Evolutionary conservation across 2,329 filamentous ascomycete species (phyloP), one percentile per base, ranked within the genome.

Genomic region (Colletotrichum orbiculare): DNA sequence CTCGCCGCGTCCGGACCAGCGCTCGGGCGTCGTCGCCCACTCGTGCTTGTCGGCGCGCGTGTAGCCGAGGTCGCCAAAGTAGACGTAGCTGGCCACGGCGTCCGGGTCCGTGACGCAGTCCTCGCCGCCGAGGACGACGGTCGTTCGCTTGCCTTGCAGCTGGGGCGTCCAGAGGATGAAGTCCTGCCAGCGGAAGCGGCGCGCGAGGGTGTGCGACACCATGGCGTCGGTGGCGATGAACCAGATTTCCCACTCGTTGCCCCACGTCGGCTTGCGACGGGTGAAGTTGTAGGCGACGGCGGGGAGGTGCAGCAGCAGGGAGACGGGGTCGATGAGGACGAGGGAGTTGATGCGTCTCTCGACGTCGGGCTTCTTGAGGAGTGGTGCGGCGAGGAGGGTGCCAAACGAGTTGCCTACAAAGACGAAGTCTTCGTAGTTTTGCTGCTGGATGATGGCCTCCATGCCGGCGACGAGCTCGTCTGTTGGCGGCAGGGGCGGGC

Each of bases 241-340:
- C 81, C 87, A 90, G 11, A 92, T 78, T 72, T 90, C 85, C 79
- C 87, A 89, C 74, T 93, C 89, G 68, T 90, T 91, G 17, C 90
- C 88, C 66, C 64, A 77, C 72, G 68, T 77, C 2, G 86, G 86
- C 57, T 68, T 73, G 25, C 85, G 77, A 66, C 83, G 78, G 8
- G 86, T 89, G 72, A 93, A 92, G 75, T 92, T 93, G 80, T 88
- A 92, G 6, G 89, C 87, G 33, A 92, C 87, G 65, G 90, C 83
- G 2, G 90, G 90, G 38, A 90, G 81, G 72, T 93, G 90, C 41
- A 93, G 80, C 60, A 91, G 77, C 54, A 92, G 82, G n/a, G 84
- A 87, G 9, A 92, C 87, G 0, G 90, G 90, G 71, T 92, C 84
- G 60, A 85, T 76, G 34, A 86, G 76, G 13, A 85, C 75, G 10